These are phyloP conservation scores for Flaveria trinervia DNA, from an alignment of 129 eudicot genomes.

Conservation along the genomic window DNA sequence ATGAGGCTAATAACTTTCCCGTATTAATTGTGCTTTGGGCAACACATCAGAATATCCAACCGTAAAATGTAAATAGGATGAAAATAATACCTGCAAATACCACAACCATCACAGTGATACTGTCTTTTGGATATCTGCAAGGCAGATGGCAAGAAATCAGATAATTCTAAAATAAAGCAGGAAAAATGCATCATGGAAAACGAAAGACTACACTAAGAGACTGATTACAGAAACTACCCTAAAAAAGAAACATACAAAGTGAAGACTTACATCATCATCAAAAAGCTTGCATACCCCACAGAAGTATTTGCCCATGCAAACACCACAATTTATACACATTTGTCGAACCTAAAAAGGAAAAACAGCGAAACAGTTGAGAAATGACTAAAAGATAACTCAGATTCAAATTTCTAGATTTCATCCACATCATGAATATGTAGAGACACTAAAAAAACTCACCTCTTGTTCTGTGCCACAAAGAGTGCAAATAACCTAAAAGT, in stretches of 20 bases:
- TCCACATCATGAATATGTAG: not conserved
- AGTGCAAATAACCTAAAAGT: constrained; percentile 74
- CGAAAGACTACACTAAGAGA: no score
- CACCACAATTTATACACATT: constrained; percentile 82
- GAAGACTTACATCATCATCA: constrained; percentile 77
- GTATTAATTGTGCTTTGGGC: not conserved
- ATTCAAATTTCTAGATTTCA: not conserved
- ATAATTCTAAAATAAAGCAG: constrained; percentile 9
- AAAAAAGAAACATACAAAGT: not conserved
- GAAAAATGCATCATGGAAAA: not conserved
- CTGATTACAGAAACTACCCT: not conserved
- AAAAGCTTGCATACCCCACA: constrained; percentile 71
- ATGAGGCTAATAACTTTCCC: not conserved
- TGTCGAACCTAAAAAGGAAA: constrained; percentile 59
- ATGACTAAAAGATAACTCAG: not conserved
- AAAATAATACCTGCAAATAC: constrained; percentile 76
- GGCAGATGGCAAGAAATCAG: constrained; percentile 19
- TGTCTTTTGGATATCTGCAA: constrained; percentile 81
- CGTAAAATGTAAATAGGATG: not conserved
- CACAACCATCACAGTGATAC: constrained; percentile 86
- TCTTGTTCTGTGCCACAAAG: constrained; percentile 89
- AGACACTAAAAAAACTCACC: constrained; percentile 45
- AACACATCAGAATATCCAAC: constrained; percentile 1
- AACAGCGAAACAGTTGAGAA: constrained; percentile 6
- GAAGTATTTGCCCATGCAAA: constrained; percentile 84